Evolutionary conservation across 2,329 filamentous ascomycete genomes (phyloP).

Genomic region (Penicillium aurantiogriseum): DNA sequence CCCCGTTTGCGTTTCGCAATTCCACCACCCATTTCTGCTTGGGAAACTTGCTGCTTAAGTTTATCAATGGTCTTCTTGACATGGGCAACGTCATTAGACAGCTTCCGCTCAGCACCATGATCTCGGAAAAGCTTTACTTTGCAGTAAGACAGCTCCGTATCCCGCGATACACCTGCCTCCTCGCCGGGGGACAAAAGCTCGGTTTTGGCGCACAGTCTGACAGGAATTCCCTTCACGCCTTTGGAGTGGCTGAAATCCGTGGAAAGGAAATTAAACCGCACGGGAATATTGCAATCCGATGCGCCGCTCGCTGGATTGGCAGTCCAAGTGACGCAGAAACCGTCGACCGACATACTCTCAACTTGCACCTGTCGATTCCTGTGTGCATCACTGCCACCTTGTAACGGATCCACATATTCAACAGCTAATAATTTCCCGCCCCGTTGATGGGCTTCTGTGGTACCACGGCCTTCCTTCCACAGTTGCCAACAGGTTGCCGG

Average conservation of each 20-base stretch:
- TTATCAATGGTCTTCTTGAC: conserved; percentile 97
- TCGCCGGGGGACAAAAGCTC: conserved; percentile 60
- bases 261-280: conserved; percentile 97
- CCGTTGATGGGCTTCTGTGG: conserved; percentile 89
- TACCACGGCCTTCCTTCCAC: conserved; percentile 96
- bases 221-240: conserved; percentile 95
- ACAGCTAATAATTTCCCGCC: conserved; percentile 92
- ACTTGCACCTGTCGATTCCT: conserved; percentile 65
- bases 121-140: conserved; percentile 97
- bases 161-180: conserved; percentile 30
- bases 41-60: conserved; percentile 86
- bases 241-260: conserved; percentile 99
- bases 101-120: conserved; percentile 89
- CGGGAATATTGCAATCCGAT: conserved; percentile 80
- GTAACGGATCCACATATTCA: conserved; percentile 75
- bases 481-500: conserved; percentile 83
- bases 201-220: conserved; percentile 89
- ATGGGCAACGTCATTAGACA: conserved; percentile 90
- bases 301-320: conserved; percentile 62
- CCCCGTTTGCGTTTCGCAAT: conserved; percentile 60
- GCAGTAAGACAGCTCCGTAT: conserved; percentile 83
- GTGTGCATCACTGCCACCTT: conserved; percentile 55
- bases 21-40: conserved; percentile 62
- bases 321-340: conserved; percentile 88
- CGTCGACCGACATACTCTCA: conserved; percentile 81